Evolutionary conservation across 805 yeast genomes (phyloP).

Genomic region (Lachancea thermotolerans): DNA sequence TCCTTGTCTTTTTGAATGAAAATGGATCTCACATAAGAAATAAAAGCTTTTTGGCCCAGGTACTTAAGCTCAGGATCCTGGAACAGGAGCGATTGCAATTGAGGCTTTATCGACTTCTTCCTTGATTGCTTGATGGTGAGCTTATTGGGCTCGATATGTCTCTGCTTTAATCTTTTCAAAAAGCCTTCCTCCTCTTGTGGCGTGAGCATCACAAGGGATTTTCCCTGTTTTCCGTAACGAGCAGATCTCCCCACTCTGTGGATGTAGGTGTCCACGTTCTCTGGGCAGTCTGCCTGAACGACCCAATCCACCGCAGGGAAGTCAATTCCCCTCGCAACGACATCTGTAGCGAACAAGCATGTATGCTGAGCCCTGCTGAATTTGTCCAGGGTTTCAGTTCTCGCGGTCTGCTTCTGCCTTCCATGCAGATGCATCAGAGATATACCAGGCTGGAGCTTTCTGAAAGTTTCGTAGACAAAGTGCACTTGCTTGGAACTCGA

Average conservation of each 20-base stretch:
- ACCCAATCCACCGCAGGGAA: constrained; percentile 95
- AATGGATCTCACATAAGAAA: constrained; percentile 81
- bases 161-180: constrained; percentile 51
- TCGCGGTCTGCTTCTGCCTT: constrained; percentile 81
- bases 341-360: constrained; percentile 83
- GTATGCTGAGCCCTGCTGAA: constrained; percentile 73
- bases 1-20: constrained; percentile 83
- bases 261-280: constrained; percentile 80
- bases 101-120: constrained; percentile 66
- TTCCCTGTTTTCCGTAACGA: constrained; percentile 77
- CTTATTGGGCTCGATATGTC: constrained; percentile 62
- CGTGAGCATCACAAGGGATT: constrained; percentile 72
- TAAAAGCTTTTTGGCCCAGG: constrained; percentile 91
- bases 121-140: constrained; percentile 70
- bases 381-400: constrained; percentile 74
- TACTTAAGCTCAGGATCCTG: constrained; percentile 87
- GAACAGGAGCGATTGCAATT: constrained; percentile 85
- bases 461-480: constrained; percentile 77
- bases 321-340: constrained; percentile 87
- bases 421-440: constrained; percentile 82
- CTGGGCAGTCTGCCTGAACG: constrained; percentile 88
- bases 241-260: constrained; percentile 91
- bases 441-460: constrained; percentile 88
- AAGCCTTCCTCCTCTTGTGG: constrained; percentile 80
- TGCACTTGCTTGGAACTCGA: constrained; percentile 90